Percentiles rank a stretch among this genome's conserved stretches.
Evolutionary conservation across 2,329 filamentous ascomycete species (phyloP).

Genomic region (Xylariales sp.): DNA sequence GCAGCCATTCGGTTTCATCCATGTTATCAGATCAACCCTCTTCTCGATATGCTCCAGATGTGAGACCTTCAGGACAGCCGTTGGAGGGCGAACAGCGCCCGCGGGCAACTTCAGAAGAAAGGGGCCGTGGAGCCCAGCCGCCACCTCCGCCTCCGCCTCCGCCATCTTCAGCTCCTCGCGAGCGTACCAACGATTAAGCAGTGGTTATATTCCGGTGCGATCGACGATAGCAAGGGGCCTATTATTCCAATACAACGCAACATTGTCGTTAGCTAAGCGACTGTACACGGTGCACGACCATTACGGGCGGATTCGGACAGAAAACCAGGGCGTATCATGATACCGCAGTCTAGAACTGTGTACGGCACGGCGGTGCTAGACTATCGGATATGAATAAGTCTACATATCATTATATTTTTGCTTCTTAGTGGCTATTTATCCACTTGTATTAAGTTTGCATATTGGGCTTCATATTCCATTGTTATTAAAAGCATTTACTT

Average conservation of each 20-base stretch:
- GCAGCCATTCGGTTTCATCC: constrained; percentile 59
- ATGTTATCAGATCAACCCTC: constrained; percentile 56
- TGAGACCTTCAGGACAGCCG: constrained; percentile 42
- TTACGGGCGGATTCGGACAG: not conserved
- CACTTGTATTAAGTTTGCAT: constrained; percentile 35
- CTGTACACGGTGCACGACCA: constrained; percentile 3
- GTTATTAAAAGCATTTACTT: constrained; percentile 34
- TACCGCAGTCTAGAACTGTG: constrained; percentile 23
- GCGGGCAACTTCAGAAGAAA: constrained; percentile 52
- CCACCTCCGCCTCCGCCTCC: constrained; percentile 29
- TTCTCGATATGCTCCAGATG: constrained; percentile 46
- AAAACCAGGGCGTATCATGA: constrained; percentile 2
- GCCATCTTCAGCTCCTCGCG: constrained; percentile 22
- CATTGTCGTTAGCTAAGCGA: not conserved
- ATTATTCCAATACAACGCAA: not conserved
- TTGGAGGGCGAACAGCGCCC: constrained; percentile 50
- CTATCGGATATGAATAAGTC: constrained; percentile 8
- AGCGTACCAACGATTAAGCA: constrained; percentile 25
- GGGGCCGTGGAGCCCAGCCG: constrained; percentile 46
- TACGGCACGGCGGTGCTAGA: constrained; percentile 16
- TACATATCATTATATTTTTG: constrained; percentile 16
- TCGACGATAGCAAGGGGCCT: constrained; percentile 6
- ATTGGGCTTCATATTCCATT: constrained; percentile 19
- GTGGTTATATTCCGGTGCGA: not conserved
- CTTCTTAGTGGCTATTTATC: constrained; percentile 27